Conservation (phyloP, 1,284 basidiomycete genomes). For the Spongispora temasekensis region DNA sequence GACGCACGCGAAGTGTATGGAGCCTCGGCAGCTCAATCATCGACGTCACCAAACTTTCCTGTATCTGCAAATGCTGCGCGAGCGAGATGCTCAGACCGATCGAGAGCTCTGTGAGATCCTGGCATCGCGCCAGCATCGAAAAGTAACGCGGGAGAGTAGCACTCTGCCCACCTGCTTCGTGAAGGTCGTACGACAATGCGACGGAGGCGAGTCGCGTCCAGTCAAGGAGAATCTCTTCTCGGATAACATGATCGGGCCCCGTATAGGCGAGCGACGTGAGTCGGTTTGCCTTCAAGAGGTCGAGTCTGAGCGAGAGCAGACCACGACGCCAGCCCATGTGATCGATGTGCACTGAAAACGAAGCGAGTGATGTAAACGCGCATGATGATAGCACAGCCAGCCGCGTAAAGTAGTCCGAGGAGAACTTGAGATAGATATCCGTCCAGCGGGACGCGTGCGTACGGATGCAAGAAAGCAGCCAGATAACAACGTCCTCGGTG, state of each 20-base stretch:
- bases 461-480: constrained; percentile 24
- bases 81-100: constrained; percentile 20
- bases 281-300: constrained; percentile 17
- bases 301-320: constrained; percentile 22
- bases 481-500: constrained; percentile 21
- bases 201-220: constrained; percentile 28
- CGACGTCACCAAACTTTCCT: constrained; percentile 4
- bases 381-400: constrained; percentile 23
- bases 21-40: constrained; percentile 22
- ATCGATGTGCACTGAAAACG: constrained; percentile 27
- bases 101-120: constrained; percentile 25
- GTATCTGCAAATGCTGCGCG: constrained; percentile 17
- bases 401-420: constrained; percentile 28
- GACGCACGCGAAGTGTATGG: constrained; percentile 27
- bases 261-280: constrained; percentile 29
- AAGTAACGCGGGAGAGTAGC: constrained; percentile 27
- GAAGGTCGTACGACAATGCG: constrained; percentile 26
- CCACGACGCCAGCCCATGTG: constrained; percentile 33
- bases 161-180: constrained; percentile 30
- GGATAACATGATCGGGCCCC: constrained; percentile 23
- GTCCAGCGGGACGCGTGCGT: constrained; percentile 26
- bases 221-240: constrained; percentile 26
- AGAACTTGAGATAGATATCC: constrained; percentile 26
- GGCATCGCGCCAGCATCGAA: constrained; percentile 14
- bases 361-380: constrained; percentile 23